phyloP scores from a whole-genome alignment of 73 alveolate genomes.

The Paramecium caudatum region DNA sequence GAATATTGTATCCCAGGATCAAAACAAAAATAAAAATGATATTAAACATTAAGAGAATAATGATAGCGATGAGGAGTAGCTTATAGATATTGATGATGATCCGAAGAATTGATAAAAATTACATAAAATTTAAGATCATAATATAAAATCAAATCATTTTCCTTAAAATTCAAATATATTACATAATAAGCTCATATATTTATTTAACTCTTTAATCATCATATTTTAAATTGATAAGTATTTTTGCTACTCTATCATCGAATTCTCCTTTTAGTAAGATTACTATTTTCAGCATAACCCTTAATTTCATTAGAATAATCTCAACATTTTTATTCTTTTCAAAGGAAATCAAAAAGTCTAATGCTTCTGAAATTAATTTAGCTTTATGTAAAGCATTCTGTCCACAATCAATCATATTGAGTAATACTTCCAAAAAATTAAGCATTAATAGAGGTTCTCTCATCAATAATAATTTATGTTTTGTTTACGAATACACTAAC shows the following conservation, averaged over 20 bases:
- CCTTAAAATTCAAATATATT: not conserved
- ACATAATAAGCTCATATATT: not conserved
- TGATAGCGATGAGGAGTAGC: no score
- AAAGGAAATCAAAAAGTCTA: not conserved
- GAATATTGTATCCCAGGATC: no score
- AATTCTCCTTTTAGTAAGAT: not conserved
- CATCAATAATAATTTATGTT: slow-evolving; percentile 34
- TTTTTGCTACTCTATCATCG: slow-evolving; percentile 17
- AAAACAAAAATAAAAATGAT: no score
- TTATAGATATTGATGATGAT: no score
- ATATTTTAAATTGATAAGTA: not conserved
- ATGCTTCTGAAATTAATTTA: not conserved
- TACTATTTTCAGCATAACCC: slow-evolving; percentile 1
- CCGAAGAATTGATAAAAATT: no score
- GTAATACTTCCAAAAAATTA: slow-evolving; percentile 24
- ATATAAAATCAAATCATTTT: no score
- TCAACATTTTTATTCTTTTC: slow-evolving; percentile 18
- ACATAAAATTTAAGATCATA: no score
- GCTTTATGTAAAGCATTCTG: slow-evolving; percentile 8
- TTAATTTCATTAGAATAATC: not conserved
- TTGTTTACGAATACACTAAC: not conserved
- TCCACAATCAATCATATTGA: slow-evolving; percentile 20
- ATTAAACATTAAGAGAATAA: no score
- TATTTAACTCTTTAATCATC: slow-evolving; percentile 4
- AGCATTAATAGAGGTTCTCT: slow-evolving; percentile 66